Evolutionary conservation across 2,329 filamentous ascomycete species (phyloP).

Genomic region (Dactylellina parvicollis): DNA sequence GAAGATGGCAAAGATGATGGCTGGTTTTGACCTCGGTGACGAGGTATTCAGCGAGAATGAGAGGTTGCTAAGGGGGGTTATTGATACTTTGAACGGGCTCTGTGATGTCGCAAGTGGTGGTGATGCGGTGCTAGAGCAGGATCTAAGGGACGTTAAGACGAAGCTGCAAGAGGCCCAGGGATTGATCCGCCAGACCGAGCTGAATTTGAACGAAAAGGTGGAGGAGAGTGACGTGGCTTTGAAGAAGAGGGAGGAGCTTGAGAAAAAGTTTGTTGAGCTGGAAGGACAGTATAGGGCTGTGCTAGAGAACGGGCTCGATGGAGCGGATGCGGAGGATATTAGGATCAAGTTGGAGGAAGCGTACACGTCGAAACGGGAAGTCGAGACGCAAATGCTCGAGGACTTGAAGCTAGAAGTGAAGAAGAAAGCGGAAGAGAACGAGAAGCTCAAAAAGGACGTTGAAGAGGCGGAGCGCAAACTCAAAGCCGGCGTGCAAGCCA

Average conservation of each 20-base stretch:
- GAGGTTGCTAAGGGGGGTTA: constrained; percentile 80
- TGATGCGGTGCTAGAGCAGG: constrained; percentile 81
- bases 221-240: constrained; percentile 71
- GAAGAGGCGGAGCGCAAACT: constrained; percentile 80
- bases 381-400: constrained; percentile 76
- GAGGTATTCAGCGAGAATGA: constrained; percentile 96
- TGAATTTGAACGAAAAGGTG: constrained; percentile 78
- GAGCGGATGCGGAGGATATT: constrained; percentile 83
- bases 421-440: constrained; percentile 82
- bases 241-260: constrained; percentile 78
- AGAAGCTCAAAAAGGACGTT: constrained; percentile 80
- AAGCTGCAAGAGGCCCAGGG: constrained; percentile 89
- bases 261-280: constrained; percentile 76
- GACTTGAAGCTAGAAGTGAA: constrained; percentile 79
- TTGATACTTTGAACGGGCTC: constrained; percentile 82
- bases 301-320: constrained; percentile 79
- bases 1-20: constrained; percentile 99
- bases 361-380: constrained; percentile 78
- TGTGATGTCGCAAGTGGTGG: constrained; percentile 80
- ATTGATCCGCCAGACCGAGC: constrained; percentile 89
- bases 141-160: constrained; percentile 78
- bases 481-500: constrained; percentile 73
- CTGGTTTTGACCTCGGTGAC: constrained; percentile 90
- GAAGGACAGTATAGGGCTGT: constrained; percentile 87
- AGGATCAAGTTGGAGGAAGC: constrained; percentile 80